Base-by-base conservation (phyloP, 1,139 yeast genomes). In the Candida sojae region DNA sequence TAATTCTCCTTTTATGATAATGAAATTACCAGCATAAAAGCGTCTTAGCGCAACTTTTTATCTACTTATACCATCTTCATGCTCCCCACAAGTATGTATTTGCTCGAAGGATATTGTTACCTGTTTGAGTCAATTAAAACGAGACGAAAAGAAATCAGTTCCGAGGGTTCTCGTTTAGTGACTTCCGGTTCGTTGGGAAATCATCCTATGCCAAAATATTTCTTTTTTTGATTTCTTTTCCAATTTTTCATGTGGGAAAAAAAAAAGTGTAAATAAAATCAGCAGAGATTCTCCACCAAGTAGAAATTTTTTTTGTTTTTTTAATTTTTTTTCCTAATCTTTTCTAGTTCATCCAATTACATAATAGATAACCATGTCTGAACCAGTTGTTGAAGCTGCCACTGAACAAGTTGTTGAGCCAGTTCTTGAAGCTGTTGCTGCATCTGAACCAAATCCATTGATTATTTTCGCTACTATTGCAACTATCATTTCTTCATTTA, bases 401-500 rank as follows among this genome's bases (percentile, higher is more conserved):
- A 11, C 44, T 42, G 25, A 36, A 10, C 39, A 26, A 23, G 39
- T 36, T 23, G 25, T 33, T 41, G 43, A 41, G 32, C 26, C 39
- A 10, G 39, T 36, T 21, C 7, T 23, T 35, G 38, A 41, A 33
- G 21, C 31, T 10, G 28, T 23, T 13, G 17, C 44, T 42, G 13
- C 48, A 30, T 45, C 66, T 6, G 75, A 71, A 58, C 67, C 75
- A 23, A 71, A 71, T 53, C 77, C 77, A 10, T 56, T 71, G 46
- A 50, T 68, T 45, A 59, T 72, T 4, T 59, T 75, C 52, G 71
- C 71, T 36, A 73, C 81, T 11, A 70, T 74, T 36, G 73, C 78
- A n/a, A 64, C 77, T 33, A 62, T 78, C 47, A 73, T 76, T 49
- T 54, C 66, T 11, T 56, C 72, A 26, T 67, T 69, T 39, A 69